These are phyloP conservation scores for Epichloe sylvatica DNA, from an alignment of 2,329 filamentous ascomycete genomes.

Conservation along the genomic window DNA sequence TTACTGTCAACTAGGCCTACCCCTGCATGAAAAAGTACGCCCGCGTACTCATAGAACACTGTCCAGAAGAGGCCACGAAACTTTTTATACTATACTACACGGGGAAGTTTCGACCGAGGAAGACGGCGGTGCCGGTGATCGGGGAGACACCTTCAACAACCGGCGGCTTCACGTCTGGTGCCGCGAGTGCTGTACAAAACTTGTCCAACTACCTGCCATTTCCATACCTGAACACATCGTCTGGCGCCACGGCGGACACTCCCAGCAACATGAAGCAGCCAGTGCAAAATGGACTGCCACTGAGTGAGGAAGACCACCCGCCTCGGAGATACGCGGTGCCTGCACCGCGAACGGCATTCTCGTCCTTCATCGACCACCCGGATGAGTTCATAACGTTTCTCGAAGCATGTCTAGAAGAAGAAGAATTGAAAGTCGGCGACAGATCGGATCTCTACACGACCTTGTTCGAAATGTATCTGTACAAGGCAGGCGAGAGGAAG, in stretches of 20 bases:
- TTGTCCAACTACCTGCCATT: slow-evolving; percentile 71
- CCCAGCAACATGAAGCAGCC: slow-evolving; percentile 36
- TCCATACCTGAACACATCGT: slow-evolving; percentile 64
- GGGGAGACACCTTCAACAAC: slow-evolving; percentile 22
- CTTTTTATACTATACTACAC: slow-evolving; percentile 94
- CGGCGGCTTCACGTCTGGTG: slow-evolving; percentile 38
- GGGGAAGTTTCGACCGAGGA: slow-evolving; percentile 61
- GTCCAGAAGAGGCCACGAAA: slow-evolving; percentile 65
- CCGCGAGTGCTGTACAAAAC: slow-evolving; percentile 71
- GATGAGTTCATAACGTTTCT: slow-evolving; percentile 86
- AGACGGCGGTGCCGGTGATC: slow-evolving; percentile 27
- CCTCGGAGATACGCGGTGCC: slow-evolving; percentile 58
- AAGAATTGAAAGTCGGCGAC: slow-evolving; percentile 57
- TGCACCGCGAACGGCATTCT: slow-evolving; percentile 79
- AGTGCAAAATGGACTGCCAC: slow-evolving; percentile 35
- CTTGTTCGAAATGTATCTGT: slow-evolving; percentile 93
- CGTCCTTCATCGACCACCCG: slow-evolving; percentile 88
- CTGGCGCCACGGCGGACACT: slow-evolving; percentile 35
- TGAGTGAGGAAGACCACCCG: slow-evolving; percentile 33
- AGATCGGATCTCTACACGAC: slow-evolving; percentile 84
- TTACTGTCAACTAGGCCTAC: slow-evolving; percentile 47
- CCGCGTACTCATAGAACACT: slow-evolving; percentile 76
- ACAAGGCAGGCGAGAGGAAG: slow-evolving; percentile 67
- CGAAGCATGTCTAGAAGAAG: slow-evolving; percentile 68
- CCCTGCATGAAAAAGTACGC: slow-evolving; percentile 90